Conservation (phyloP, 306 rosid genomes). For the Glycine soja region DNA sequence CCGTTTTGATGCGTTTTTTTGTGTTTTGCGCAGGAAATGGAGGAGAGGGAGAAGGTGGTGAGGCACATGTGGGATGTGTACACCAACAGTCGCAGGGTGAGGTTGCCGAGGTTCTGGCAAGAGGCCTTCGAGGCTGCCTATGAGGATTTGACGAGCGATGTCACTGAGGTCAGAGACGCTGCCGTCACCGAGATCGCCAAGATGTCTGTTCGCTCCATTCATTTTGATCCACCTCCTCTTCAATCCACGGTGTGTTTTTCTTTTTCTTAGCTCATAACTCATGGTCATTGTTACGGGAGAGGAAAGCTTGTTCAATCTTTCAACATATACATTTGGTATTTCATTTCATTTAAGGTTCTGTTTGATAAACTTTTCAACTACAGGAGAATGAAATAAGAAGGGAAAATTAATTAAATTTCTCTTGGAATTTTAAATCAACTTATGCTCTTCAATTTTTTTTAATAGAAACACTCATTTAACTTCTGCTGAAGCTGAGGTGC, state of each 20-base stretch:
- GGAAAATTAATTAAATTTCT: neutral
- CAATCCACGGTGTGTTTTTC: slow-evolving; percentile 75
- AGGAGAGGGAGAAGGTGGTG: slow-evolving; percentile 98
- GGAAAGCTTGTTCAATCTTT: no score
- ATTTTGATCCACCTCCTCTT: slow-evolving; percentile 76
- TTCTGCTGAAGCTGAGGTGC: no score
- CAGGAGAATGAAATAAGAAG: neutral
- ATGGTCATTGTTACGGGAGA: no score
- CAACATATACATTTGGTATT: no score
- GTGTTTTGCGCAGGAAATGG: slow-evolving; percentile 76
- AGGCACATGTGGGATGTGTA: slow-evolving; percentile 98
- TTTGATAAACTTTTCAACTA: neutral
- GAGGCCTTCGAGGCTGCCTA: slow-evolving; percentile 97
- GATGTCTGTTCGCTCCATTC: slow-evolving; percentile 88
- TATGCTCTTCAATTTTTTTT: neutral
- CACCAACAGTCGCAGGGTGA: slow-evolving; percentile 90
- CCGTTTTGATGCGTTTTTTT: slow-evolving; percentile 1
- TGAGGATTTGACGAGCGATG: slow-evolving; percentile 88
- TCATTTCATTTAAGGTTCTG: neutral
- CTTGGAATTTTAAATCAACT: neutral
- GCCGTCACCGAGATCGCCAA: slow-evolving; percentile 91
- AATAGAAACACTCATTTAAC: neutral
- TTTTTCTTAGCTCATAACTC: neutral
- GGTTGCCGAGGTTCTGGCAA: slow-evolving; percentile 92
- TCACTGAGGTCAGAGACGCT: slow-evolving; percentile 72